phyloP scores from a whole-genome alignment of 2,329 filamentous ascomycete genomes.

The Taxawa tesnikishii region DNA sequence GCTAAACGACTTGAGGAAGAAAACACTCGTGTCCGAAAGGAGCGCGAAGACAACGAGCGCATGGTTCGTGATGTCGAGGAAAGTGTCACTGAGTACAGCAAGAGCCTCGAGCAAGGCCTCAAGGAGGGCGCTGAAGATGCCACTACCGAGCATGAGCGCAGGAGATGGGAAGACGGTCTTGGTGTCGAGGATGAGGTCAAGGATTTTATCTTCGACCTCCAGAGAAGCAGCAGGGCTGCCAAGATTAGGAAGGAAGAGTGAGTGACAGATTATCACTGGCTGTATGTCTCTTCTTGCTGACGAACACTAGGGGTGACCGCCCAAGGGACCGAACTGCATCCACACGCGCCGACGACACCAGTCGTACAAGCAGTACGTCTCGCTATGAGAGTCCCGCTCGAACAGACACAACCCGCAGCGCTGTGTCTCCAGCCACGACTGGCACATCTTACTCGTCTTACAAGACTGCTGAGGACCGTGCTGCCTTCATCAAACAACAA shows the following conservation, averaged over 20 bases:
- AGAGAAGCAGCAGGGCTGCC: constrained; percentile 69
- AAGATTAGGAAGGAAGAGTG: constrained; percentile 54
- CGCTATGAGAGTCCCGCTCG: constrained; percentile 19
- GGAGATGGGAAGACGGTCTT: constrained; percentile 90
- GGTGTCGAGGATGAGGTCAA: constrained; percentile 94
- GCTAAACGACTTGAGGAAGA: constrained; percentile 84
- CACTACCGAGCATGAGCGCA: constrained; percentile 75
- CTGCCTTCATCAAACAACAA: constrained; percentile 93
- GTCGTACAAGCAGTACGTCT: constrained; percentile 14
- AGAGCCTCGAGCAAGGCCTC: constrained; percentile 72
- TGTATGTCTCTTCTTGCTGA: constrained; percentile 1
- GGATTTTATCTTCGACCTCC: constrained; percentile 95
- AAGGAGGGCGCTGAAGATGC: constrained; percentile 68
- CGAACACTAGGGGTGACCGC: constrained; percentile 1
- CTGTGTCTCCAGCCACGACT: constrained; percentile 26
- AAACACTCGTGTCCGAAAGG: constrained; percentile 63
- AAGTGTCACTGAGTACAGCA: constrained; percentile 79
- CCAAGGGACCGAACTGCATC: constrained; percentile 6
- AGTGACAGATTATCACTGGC: constrained; percentile 11
- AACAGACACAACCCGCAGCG: constrained; percentile 9
- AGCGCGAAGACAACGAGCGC: constrained; percentile 86
- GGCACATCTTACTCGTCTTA: constrained; percentile 66
- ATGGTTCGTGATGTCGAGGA: constrained; percentile 98
- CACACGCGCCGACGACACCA: constrained; percentile 13
- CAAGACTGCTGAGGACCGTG: constrained; percentile 83